Percentiles rank a stretch among this genome's conserved stretches.
Evolutionary conservation across 495 filamentous ascomycete species (phyloP).

Genomic region (Talaromyces nanjingensis): DNA sequence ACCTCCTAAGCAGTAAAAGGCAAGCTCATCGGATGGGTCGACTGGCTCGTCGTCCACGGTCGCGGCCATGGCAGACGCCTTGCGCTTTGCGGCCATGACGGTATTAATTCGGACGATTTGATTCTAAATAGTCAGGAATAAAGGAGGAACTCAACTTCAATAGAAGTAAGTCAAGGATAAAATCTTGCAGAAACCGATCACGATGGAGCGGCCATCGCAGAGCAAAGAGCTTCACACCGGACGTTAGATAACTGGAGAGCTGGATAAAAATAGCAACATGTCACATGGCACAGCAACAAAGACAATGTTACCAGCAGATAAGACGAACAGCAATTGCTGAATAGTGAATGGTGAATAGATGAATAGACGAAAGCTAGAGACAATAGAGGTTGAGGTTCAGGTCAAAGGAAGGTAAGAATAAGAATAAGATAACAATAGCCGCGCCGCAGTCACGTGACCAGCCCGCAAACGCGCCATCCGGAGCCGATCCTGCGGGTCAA

Average conservation of each 20-base stretch:
- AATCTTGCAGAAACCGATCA: neutral
- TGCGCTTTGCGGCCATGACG: constrained; percentile 69
- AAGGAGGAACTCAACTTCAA: neutral
- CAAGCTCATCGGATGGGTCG: constrained; percentile 79
- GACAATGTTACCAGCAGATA: neutral
- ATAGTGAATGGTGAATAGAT: neutral
- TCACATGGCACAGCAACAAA: neutral
- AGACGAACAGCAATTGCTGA: neutral
- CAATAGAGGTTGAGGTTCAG: neutral
- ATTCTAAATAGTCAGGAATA: neutral
- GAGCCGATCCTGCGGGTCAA: constrained; percentile 3
- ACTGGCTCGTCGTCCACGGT: constrained; percentile 58
- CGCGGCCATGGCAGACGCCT: constrained; percentile 58
- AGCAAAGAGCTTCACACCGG: neutral
- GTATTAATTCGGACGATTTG: neutral
- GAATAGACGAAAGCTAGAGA: neutral
- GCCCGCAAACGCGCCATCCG: constrained; percentile 6
- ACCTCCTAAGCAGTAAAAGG: constrained; percentile 87
- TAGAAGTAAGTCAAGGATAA: neutral
- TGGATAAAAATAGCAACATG: neutral
- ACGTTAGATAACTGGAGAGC: neutral
- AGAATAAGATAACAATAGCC: neutral
- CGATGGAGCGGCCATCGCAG: neutral
- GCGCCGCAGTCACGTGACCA: constrained; percentile 10
- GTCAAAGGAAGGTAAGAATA: neutral